Evolutionary conservation across 306 rosid genomes (phyloP), one percentile per base, ranked within the genome.

Genomic region (Vigna nakashimae): DNA sequence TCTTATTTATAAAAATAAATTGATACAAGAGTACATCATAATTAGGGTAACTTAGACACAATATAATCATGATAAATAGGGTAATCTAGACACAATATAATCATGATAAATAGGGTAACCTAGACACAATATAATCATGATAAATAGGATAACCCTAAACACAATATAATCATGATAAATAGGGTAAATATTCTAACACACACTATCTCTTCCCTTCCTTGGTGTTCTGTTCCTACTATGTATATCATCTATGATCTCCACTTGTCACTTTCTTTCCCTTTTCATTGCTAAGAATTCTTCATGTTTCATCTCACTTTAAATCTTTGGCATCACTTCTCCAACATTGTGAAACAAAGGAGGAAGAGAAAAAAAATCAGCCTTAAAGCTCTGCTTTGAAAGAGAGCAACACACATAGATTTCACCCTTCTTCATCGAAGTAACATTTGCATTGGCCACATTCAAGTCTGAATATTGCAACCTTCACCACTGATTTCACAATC

Each of bases 371-470:
- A 53, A 18, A 17, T 53, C 9, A 11, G 5, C 58, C 30, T 53
- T 9, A 3, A 18, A 53, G 14, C 60, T 53, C 28, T 18, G 60
- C 28, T 17, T 53, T 24, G 59, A 53, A 53, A 17, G 26, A 18
- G 12, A 53, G 13, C 59, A 17, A 53, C 26, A 18, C 26, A 7
- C 10, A 38, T 38, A 65, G 18, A 42, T 65, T 5, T 16, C 53
- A 42, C 53, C 42, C 34, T 65, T 24, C 26, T 24, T 2, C 26
- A 24, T 24, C 34, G 20, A 65, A 65, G 52, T 40, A 65, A 32
- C 17, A 2, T 65, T 65, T 65, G 51, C 71, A 40, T 40, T 40
- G 17, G 30, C 10, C 51, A 65, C 51, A 65, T 40, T 65, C 51
- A 65, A 65, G 71, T 24, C 26, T 24, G 26, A 24, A 24, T 24